phyloP scores from a whole-genome alignment of 495 filamentous ascomycete genomes.

The Durotheca rogersii region DNA sequence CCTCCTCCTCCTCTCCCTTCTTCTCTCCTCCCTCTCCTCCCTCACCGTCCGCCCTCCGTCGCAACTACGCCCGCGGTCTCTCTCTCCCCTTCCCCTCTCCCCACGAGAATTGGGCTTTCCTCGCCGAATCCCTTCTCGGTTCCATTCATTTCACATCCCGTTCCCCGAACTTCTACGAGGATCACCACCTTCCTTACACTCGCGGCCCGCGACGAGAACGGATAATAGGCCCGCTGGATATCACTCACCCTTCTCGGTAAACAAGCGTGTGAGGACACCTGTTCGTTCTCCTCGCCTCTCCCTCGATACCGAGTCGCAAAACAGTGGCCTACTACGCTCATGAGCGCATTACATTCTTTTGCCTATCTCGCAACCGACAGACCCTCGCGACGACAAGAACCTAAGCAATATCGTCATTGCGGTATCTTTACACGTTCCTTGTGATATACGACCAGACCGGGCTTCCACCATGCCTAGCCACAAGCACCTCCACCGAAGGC shows the following conservation, averaged over 20 bases:
- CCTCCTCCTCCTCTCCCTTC: conserved; percentile 24
- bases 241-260: conserved; percentile 17
- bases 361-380: conserved; percentile 22
- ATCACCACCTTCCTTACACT: conserved; percentile 31
- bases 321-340: conserved; percentile 5
- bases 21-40: conserved; percentile 26
- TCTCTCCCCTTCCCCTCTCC: conserved; percentile 14
- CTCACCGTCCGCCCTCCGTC: conserved; percentile 37
- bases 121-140: conserved; percentile 35
- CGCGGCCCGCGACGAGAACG: conserved; percentile 23
- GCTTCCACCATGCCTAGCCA: conserved; percentile 32
- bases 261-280: conserved; percentile 23
- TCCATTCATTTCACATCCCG: conserved; percentile 34
- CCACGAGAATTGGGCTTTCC: conserved; percentile 30
- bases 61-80: conserved; percentile 34
- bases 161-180: conserved; percentile 25
- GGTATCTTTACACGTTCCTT: background rate
- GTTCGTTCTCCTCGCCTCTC: conserved; percentile 19
- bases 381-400: conserved; percentile 1
- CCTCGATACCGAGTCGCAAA: conserved; percentile 23
- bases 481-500: conserved; percentile 27
- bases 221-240: conserved; percentile 16
- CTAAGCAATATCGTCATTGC: background rate
- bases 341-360: conserved; percentile 30
- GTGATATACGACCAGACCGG: conserved; percentile 3